Percentiles rank a stretch among this genome's conserved stretches.
Evolutionary conservation across 768 basidiomycete genomes (phyloP).

Genomic region (Harrya chromipes): DNA sequence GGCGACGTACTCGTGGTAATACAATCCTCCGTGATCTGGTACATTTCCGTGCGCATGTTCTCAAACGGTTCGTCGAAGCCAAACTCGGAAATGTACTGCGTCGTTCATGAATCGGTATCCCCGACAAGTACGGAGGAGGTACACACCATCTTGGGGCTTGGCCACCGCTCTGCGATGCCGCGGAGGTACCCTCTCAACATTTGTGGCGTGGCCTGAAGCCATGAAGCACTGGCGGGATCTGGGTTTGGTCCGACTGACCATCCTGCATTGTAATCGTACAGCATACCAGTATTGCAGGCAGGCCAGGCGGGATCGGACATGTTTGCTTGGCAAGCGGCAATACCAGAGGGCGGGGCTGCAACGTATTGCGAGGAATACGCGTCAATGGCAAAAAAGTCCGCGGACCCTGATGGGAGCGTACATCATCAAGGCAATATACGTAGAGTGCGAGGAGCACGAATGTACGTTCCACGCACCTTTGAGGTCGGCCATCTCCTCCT

Average conservation of each 20-base stretch:
- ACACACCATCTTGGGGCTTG: slow-evolving; percentile 43
- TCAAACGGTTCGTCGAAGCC: slow-evolving; percentile 52
- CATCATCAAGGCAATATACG: too few species aligned
- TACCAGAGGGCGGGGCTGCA: slow-evolving; percentile 41
- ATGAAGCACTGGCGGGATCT: slow-evolving; percentile 37
- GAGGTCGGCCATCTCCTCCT: too few species aligned
- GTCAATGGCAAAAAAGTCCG: slow-evolving; percentile 39
- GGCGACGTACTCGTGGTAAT: too few species aligned
- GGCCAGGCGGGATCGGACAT: slow-evolving; percentile 51
- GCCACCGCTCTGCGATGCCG: slow-evolving; percentile 40
- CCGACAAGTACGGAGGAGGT: not conserved
- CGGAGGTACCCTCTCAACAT: slow-evolving; percentile 35
- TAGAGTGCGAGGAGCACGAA: too few species aligned
- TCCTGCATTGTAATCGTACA: slow-evolving; percentile 43
- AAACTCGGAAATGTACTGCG: slow-evolving; percentile 48
- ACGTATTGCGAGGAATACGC: slow-evolving; percentile 42
- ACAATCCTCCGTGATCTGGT: too few species aligned
- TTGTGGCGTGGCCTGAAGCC: slow-evolving; percentile 46
- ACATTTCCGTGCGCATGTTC: slow-evolving; percentile 9
- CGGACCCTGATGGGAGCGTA: too few species aligned
- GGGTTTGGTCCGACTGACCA: slow-evolving; percentile 48
- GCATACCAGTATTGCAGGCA: slow-evolving; percentile 39
- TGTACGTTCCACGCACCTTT: too few species aligned
- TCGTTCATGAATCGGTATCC: not conserved
- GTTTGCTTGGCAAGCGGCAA: slow-evolving; percentile 43